These are phyloP conservation scores for Gaultheria prostrata DNA, from an alignment of 148 eudicot species.

Conservation along the genomic window DNA sequence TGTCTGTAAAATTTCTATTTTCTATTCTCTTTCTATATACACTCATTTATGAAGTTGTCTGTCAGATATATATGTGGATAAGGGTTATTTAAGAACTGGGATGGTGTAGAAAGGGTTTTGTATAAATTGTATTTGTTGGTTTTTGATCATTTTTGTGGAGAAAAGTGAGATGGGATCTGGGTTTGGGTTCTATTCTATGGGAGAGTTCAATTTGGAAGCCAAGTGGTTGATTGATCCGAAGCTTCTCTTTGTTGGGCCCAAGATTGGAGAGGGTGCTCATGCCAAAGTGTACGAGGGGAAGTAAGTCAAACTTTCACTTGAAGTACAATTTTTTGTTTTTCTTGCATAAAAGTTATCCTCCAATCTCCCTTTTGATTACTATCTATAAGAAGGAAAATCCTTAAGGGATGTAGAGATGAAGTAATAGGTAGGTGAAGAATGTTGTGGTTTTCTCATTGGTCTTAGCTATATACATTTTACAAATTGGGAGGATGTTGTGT, in stretches of 20 bases:
- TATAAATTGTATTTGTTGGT: neutral
- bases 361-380: neutral
- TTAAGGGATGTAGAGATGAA: neutral
- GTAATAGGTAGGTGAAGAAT: neutral
- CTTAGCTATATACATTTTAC: neutral
- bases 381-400: neutral
- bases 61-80: neutral
- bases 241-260: constrained; percentile 64
- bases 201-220: constrained; percentile 50
- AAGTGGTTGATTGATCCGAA: constrained; percentile 69
- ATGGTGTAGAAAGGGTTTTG: neutral
- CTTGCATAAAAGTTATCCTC: too few relatives aligned
- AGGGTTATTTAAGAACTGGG: neutral
- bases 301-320: constrained; percentile 43
- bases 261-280: constrained; percentile 73
- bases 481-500: neutral
- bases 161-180: constrained; percentile 45
- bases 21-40: neutral
- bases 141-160: neutral
- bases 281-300: constrained; percentile 71
- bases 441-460: neutral
- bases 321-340: neutral
- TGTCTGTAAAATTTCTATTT: neutral
- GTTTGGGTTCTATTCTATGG: constrained; percentile 37
- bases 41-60: constrained; percentile 7